Evolutionary conservation across 106 monocot genomes (phyloP), one percentile per base, ranked within the genome.

Genomic region (Posidonia australis): DNA sequence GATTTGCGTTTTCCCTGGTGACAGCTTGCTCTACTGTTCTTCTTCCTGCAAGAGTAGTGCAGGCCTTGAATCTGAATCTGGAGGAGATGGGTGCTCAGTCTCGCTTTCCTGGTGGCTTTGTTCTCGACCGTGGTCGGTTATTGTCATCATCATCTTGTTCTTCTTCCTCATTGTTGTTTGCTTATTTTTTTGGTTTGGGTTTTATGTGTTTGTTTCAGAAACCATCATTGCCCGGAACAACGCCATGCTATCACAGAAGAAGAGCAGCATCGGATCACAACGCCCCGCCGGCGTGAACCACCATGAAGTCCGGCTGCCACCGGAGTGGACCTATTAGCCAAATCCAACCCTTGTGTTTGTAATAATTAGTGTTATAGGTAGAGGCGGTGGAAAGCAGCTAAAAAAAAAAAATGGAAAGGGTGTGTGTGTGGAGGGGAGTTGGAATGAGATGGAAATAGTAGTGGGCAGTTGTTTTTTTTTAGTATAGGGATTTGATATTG

Each of bases 11-110:
- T 54, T 54, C 3, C 23, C 9, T 9, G 11, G 7, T 26, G 24
- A 27, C 51, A 89, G 89, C 45, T 61, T 82, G 81, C 54, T 82
- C 89, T 0, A 77, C 89, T 41, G 89, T 80, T 13, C 77, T 89
- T 22, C 70, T 89, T 28, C 89, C 89, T 10, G 82, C 79, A 0
- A 69, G 77, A 53, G 89, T 89, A 5, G 77, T 85, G 16, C 85
- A 89, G 47, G 81, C 89, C 2, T 64, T 82, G 24, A 89, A 89
- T 36, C 64, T 82, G 22, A 80, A 82, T 42, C 66, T 82, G 5
- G 75, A 79, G 0, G 77, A 79, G 0, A 14, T 84, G 0, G 67
- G 61, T 5, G 24, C 62, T 0, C 72, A 78, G 0, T 58, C 71
- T 19, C 65, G 75, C 24, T 47, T 25, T 16, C 70, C 73, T 6